These are phyloP conservation scores for Globisporangium takayamanum DNA, from an alignment of 352 stramenopile species.

Conservation along the genomic window DNA sequence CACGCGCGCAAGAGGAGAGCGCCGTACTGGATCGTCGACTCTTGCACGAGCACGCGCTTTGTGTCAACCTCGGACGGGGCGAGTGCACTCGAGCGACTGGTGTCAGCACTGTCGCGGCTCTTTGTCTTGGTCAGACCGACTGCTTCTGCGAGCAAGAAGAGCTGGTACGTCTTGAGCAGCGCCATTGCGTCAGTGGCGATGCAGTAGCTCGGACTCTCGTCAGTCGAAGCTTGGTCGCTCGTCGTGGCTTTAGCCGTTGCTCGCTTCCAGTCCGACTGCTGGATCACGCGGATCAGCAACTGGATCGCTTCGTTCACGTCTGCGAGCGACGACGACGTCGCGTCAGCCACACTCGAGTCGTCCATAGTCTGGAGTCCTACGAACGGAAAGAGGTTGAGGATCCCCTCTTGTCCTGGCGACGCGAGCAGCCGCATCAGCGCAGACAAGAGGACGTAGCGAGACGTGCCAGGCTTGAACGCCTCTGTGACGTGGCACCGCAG, in stretches of 20 bases:
- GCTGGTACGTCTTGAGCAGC: slow-evolving; percentile 69
- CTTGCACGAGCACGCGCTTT: slow-evolving; percentile 53
- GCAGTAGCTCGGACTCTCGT: neutral
- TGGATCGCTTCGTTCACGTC: slow-evolving; percentile 32
- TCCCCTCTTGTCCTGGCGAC: slow-evolving; percentile 47
- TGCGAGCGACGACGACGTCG: slow-evolving; percentile 2
- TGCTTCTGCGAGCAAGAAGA: slow-evolving; percentile 70
- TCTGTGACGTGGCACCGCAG: slow-evolving; percentile 33
- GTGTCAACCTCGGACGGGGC: slow-evolving; percentile 3
- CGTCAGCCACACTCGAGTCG: neutral
- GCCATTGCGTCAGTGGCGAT: slow-evolving; percentile 36
- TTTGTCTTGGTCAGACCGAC: slow-evolving; percentile 54
- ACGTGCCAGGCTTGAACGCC: slow-evolving; percentile 24
- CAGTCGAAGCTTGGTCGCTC: neutral
- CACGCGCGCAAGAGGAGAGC: slow-evolving; percentile 55
- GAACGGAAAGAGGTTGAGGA: slow-evolving; percentile 62
- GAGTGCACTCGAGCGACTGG: neutral
- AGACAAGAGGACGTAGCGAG: slow-evolving; percentile 48
- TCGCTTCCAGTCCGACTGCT: slow-evolving; percentile 7
- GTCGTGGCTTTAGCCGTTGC: neutral
- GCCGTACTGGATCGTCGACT: slow-evolving; percentile 60
- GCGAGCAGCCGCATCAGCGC: slow-evolving; percentile 50
- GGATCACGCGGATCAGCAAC: slow-evolving; percentile 32
- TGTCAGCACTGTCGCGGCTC: slow-evolving; percentile 5
- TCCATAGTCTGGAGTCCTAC: slow-evolving; percentile 11